Base-by-base conservation (phyloP, 352 stramenopile genomes). In the Globisporangium abappressorium region DNA sequence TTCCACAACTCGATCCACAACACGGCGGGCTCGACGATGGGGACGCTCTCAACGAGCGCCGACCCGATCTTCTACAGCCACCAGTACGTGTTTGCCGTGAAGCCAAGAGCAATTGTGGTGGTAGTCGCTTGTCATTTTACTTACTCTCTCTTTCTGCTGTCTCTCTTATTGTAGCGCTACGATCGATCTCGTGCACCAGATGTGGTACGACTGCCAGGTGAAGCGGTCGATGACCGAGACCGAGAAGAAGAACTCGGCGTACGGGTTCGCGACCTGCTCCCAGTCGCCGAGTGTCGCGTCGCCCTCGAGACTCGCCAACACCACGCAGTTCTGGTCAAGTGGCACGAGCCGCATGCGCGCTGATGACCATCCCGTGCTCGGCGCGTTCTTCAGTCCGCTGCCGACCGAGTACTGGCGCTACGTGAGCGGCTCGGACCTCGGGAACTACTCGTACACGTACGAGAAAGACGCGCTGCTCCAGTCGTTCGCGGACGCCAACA, bases 41-140 rank as follows among this genome's bases (percentile, higher is more conserved):
- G 66, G 15, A 81, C 74, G 20, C 81, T 76, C n/a, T 68, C 69
- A 5, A 78, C 78, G 9, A 67, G 80, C 6, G 82, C 80, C 36
- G 86, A 94, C 38, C 83, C 85, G 11, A 82, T 93, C 56, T 94
- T 90, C 73, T 93, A 84, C 75, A 82, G 72, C 60, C 83, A 91
- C 57, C 86, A 92, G 81, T 92, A 87, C 61, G 83, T 90, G 9
- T 8, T 46, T 54, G 5, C 53, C 28, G 5, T 14, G n/a, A 47
- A 61, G 36, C 11, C 36, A 43, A 43, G 36, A 43, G 36, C 11
- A 14, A 15, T 43, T 43, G 11, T 15, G 11, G 36, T 43, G 11
- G 36, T 43, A 9, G 36, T 15, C 36, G 11, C 36, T 43, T 43
- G 14, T 60, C 4, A 49, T 47, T 41, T 41, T 55, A 22, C 36